phyloP scores from a whole-genome alignment of 768 basidiomycete genomes.

The Collybia nuda region DNA sequence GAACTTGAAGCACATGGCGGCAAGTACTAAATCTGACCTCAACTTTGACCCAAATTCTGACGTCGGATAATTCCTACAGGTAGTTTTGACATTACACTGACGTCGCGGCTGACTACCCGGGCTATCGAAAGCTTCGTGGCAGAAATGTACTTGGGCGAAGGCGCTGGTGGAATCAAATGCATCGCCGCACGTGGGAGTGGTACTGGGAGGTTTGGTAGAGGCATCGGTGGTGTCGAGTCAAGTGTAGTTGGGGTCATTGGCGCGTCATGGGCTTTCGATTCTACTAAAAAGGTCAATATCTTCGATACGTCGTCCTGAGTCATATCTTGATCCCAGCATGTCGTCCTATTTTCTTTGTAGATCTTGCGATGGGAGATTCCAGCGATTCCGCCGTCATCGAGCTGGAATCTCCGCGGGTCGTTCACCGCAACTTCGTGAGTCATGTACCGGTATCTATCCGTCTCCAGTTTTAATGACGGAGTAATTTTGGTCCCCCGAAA shows the following conservation, averaged over 20 bases:
- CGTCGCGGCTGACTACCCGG: constrained; percentile 60
- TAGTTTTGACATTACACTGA: constrained; percentile 60
- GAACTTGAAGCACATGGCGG: constrained; percentile 45
- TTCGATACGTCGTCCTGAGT: neutral
- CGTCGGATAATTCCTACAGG: constrained; percentile 30
- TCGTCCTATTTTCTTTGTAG: constrained; percentile 32
- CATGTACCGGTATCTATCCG: neutral
- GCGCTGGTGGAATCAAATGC: constrained; percentile 72
- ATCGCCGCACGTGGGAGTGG: constrained; percentile 52
- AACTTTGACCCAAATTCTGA: neutral
- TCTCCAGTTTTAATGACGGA: neutral
- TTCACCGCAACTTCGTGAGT: constrained; percentile 39
- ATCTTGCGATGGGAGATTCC: constrained; percentile 79
- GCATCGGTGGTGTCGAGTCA: constrained; percentile 14
- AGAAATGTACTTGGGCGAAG: constrained; percentile 74
- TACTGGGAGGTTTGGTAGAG: constrained; percentile 27
- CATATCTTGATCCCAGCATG: constrained; percentile 2
- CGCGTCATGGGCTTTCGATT: constrained; percentile 82
- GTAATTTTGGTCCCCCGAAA: constrained; percentile 4
- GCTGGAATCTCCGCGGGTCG: constrained; percentile 74
- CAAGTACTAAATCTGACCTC: constrained; percentile 16
- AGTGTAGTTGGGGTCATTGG: constrained; percentile 22
- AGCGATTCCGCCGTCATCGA: constrained; percentile 62
- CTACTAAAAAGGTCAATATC: constrained; percentile 52
- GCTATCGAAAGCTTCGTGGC: constrained; percentile 71